Evolutionary conservation across 345 rosid species (phyloP), one percentile per base, ranked within the genome.

Genomic region (Limnanthes douglasii): DNA sequence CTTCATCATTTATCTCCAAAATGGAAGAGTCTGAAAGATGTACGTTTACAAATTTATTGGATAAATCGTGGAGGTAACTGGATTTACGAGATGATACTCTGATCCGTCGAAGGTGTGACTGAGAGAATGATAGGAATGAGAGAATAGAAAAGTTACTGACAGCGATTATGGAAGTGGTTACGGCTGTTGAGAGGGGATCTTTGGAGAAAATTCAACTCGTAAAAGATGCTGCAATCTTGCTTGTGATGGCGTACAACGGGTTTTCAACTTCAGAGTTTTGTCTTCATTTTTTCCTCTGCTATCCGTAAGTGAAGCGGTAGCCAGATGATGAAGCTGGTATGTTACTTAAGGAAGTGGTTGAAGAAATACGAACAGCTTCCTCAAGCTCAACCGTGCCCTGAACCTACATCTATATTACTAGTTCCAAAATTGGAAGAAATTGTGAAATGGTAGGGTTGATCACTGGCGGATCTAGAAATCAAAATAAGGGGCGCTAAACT

Each of bases 181-280:
- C n/a, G n/a, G n/a, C n/a, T n/a, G n/a, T n/a, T n/a, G n/a, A n/a
- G n/a, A n/a, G n/a, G n/a, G n/a, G n/a, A n/a, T n/a, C 8, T 33
- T 53, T 1, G 56, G 51, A 15, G 68, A 58, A 55, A 72, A 70
- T 36, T 43, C 11, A 16, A 6, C 10, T 54, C 24, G 86, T 84
- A 8, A 76, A 61, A 56, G 84, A 76, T 41, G 95, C 95, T 52
- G 45, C 81, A 0, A 52, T 79, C 52, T 53, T 79, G 57, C 73
- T 88, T 40, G 79, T 88, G 95, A 33, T 83, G 54, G 95, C 95
- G 0, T 61, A 69, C 34, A 93, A 88, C 34, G 78, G 70, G 38
- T 88, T 83, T 62, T 58, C 68, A 5, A 42, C 47, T 24, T 42
- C 81, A 0, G 94, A 84, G 66, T 78, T 72, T 35, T 83, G 92